Percentiles rank a stretch among this genome's conserved stretches.
Evolutionary conservation across 441 rosid species (phyloP).

Genomic region (Gossypium davidsonii): DNA sequence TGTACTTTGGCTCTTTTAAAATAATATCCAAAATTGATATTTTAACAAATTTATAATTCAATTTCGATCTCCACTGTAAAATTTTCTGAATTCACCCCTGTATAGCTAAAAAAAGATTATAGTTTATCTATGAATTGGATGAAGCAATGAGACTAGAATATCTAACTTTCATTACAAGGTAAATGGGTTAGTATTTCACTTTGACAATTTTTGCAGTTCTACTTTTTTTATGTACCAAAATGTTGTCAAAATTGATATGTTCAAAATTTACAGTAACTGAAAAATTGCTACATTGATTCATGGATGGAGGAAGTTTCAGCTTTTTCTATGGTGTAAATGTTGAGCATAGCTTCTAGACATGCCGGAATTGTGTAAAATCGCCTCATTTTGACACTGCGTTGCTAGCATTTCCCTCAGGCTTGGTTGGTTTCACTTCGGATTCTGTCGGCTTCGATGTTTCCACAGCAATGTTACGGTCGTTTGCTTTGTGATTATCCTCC

Average conservation of each 20-base stretch:
- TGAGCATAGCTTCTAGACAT: neutral
- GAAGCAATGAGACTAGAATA: neutral
- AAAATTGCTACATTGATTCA: neutral
- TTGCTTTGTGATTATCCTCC: neutral
- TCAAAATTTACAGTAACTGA: neutral
- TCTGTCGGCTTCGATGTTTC: constrained; percentile 11
- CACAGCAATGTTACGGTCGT: neutral
- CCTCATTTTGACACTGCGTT: neutral
- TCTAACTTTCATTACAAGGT: neutral
- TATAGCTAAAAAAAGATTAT: too few species aligned
- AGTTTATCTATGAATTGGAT: neutral
- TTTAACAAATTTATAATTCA: too few species aligned
- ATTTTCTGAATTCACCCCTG: too few species aligned
- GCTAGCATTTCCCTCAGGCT: constrained; percentile 3
- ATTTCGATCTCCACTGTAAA: too few species aligned
- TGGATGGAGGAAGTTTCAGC: neutral
- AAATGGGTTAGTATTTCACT: too few species aligned
- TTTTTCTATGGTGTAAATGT: neutral
- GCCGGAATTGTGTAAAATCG: neutral
- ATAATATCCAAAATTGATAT: too few species aligned
- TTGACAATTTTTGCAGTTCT: neutral
- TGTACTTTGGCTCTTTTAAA: too few species aligned
- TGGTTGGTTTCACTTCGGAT: constrained; percentile 3
- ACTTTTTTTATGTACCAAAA: neutral
- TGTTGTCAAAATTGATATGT: neutral